Conservation (phyloP, 1,139 yeast species). For the Hanseniaspora uvarum region DNA sequence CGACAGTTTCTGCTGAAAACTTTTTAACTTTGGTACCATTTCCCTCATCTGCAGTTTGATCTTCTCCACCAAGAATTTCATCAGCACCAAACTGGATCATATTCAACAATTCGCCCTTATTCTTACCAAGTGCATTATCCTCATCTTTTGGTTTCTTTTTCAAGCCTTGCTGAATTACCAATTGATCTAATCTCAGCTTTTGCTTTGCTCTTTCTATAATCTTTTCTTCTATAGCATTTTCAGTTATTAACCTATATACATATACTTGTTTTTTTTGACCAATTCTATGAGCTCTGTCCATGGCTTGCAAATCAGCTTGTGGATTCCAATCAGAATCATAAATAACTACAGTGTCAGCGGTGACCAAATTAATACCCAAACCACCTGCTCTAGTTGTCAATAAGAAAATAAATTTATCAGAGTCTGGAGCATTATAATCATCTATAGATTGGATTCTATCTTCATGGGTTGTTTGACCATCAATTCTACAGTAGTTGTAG, state of each 20-base stretch:
- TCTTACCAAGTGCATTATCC: slow-evolving; percentile 39
- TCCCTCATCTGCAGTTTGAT: not conserved
- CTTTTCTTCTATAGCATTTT: slow-evolving; percentile 92
- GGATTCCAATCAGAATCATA: slow-evolving; percentile 99
- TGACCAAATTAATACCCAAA: slow-evolving; percentile 82
- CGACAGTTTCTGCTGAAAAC: slow-evolving; percentile 35
- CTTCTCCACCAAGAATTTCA: slow-evolving; percentile 40
- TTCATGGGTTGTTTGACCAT: slow-evolving; percentile 89
- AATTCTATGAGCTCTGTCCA: slow-evolving; percentile 97
- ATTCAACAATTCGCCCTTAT: slow-evolving; percentile 61
- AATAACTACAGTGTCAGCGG: slow-evolving; percentile 82
- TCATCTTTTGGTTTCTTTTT: slow-evolving; percentile 32
- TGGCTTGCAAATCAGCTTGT: slow-evolving; percentile 95
- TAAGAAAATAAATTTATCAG: slow-evolving; percentile 73
- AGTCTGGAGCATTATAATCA: slow-evolving; percentile 73
- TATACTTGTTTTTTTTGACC: slow-evolving; percentile 95
- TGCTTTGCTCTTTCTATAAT: slow-evolving; percentile 94
- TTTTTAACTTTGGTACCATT: slow-evolving; percentile 21
- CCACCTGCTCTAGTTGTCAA: slow-evolving; percentile 99
- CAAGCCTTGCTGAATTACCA: slow-evolving; percentile 92
- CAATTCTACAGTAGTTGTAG: slow-evolving; percentile 82
- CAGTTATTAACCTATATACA: slow-evolving; percentile 86
- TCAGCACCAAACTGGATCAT: slow-evolving; percentile 79
- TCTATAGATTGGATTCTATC: slow-evolving; percentile 89
- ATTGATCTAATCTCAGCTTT: slow-evolving; percentile 79